phyloP scores from a whole-genome alignment of 2,329 filamentous ascomycete species.

The Dendryphion nanum region DNA sequence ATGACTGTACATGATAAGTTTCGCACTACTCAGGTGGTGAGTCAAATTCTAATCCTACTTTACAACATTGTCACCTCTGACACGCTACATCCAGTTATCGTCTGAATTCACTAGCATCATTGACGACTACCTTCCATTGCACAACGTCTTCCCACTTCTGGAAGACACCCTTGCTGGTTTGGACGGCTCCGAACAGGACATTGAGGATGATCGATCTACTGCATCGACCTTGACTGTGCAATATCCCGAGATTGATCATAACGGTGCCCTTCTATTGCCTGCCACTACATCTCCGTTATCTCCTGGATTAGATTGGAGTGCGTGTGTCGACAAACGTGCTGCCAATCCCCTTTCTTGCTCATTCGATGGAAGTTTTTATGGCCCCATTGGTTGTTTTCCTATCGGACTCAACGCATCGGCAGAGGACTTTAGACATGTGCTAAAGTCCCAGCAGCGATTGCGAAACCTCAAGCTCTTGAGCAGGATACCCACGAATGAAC shows the following conservation, averaged over 20 bases:
- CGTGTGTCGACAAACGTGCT: constrained; percentile 18
- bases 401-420: constrained; percentile 32
- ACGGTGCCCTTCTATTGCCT: constrained; percentile 20
- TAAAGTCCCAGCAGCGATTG: constrained; percentile 31
- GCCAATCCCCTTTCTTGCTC: constrained; percentile 35
- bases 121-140: constrained; percentile 30
- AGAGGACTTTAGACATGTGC: constrained; percentile 30
- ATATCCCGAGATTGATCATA: constrained; percentile 33
- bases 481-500: constrained; percentile 19
- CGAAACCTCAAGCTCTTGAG: constrained; percentile 29
- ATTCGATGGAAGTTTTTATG: constrained; percentile 24
- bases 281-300: constrained; percentile 17
- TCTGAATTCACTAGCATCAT: constrained; percentile 28
- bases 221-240: constrained; percentile 31
- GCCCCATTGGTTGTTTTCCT: constrained; percentile 34
- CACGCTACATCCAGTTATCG: constrained; percentile 26
- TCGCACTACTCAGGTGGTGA: constrained; percentile 27
- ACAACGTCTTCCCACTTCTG: constrained; percentile 27
- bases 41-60: no score
- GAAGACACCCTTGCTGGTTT: constrained; percentile 22
- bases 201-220: constrained; percentile 24
- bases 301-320: constrained; percentile 27
- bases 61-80: neutral
- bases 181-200: constrained; percentile 18
- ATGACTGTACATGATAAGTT: constrained; percentile 38